Conservation (phyloP, 257 asterid species). For the Plectranthus barbatus region DNA sequence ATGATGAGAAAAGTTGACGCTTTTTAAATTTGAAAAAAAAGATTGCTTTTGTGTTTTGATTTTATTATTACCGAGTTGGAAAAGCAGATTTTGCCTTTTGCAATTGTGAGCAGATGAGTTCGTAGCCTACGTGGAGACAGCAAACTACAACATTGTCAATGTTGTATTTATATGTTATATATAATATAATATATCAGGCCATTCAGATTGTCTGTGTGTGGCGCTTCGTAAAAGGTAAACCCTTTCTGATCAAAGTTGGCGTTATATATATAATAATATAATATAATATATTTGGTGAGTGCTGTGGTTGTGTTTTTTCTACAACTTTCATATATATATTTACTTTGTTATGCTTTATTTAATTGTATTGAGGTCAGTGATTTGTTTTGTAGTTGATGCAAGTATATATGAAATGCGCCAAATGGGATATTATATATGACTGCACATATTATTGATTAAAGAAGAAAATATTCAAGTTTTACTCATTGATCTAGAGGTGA, state of each 20-base stretch:
- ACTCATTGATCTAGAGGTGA: no score
- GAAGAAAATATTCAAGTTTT: no score
- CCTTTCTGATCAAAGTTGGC: background rate
- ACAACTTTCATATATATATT: background rate
- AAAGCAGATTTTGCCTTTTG: slow-evolving; percentile 24
- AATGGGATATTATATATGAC: no score
- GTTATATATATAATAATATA: no score
- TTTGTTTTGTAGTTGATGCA: slow-evolving; percentile 20
- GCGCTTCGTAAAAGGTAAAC: slow-evolving; percentile 23
- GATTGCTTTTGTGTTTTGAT: slow-evolving; percentile 11
- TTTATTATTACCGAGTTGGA: slow-evolving; percentile 28
- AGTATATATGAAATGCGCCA: slow-evolving; percentile 8
- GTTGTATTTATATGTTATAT: background rate
- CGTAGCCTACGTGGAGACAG: slow-evolving; percentile 35
- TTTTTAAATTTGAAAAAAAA: background rate
- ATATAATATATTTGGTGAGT: slow-evolving; percentile 11
- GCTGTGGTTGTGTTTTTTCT: slow-evolving; percentile 14
- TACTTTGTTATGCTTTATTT: background rate
- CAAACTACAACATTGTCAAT: slow-evolving; percentile 21
- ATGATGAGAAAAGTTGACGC: slow-evolving; percentile 23
- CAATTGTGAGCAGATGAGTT: slow-evolving; percentile 15
- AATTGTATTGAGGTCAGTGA: slow-evolving; percentile 4
- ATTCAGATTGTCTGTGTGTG: slow-evolving; percentile 17
- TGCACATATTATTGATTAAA: no score
- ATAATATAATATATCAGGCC: background rate